A percentile compares a stretch with the other conserved stretches of the same genome.
phyloP scores from a whole-genome alignment of 805 yeast species.

The Yamadazyma sp. region DNA sequence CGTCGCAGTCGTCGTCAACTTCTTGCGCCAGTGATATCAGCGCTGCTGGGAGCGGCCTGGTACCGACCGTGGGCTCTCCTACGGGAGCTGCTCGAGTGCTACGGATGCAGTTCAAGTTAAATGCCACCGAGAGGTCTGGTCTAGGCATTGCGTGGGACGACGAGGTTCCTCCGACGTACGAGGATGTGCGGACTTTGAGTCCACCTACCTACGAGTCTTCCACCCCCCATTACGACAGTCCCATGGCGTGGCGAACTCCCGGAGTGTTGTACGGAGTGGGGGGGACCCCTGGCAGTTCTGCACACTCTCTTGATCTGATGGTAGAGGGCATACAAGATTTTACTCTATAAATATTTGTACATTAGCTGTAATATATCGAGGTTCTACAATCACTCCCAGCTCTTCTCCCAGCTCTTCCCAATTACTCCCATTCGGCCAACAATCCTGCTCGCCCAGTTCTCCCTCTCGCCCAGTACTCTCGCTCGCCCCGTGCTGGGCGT shows the following conservation, averaged over 20 bases:
- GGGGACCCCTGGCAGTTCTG: slow-evolving; percentile 33
- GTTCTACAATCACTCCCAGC: too few relatives aligned
- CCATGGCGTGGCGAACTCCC: slow-evolving; percentile 27
- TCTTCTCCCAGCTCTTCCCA: too few relatives aligned
- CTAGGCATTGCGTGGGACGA: slow-evolving; percentile 98
- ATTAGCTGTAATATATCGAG: too few relatives aligned
- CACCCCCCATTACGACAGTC: slow-evolving; percentile 21
- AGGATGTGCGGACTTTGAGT: slow-evolving; percentile 74
- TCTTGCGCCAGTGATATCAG: neutral
- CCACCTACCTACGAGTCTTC: slow-evolving; percentile 73
- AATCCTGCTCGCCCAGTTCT: too few relatives aligned
- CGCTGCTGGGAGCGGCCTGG: slow-evolving; percentile 1
- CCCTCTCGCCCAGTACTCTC: too few relatives aligned
- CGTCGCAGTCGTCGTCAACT: slow-evolving; percentile 16
- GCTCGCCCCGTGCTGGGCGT: too few relatives aligned
- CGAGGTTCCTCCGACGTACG: slow-evolving; percentile 97
- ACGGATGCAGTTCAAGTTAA: slow-evolving; percentile 89
- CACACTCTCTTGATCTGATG: slow-evolving; percentile 22
- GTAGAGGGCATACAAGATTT: slow-evolving; percentile 38
- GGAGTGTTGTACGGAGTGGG: slow-evolving; percentile 46
- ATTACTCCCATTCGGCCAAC: too few relatives aligned
- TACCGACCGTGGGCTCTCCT: slow-evolving; percentile 56
- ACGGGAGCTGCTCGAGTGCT: slow-evolving; percentile 95
- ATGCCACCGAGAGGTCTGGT: slow-evolving; percentile 86
- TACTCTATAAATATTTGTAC: neutral